Base-by-base conservation (phyloP, 495 filamentous ascomycete genomes). In the Thermothielavioides terrestris region DNA sequence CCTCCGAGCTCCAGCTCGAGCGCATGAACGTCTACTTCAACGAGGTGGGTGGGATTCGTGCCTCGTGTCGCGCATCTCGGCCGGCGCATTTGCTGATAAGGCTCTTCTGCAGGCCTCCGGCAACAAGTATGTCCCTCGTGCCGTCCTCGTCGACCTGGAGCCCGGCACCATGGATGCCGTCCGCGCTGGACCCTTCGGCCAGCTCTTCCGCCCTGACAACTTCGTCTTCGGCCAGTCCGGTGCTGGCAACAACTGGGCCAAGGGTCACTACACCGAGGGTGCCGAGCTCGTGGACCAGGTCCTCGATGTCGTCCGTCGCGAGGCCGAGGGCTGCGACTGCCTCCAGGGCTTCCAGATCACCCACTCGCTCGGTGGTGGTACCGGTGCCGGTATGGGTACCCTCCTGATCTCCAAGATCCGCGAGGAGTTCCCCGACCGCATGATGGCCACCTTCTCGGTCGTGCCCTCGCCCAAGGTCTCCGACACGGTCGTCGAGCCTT, bases 21-120 rank as follows among this genome's bases (percentile, higher is more conserved):
- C 91, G 92, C 66, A 95, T 99, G 91, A 99, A 90, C 76, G 92
- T 99, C 71, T 99, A 99, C 83, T 99, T 99, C 83, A 99, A 96
- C 77, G 88, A 97, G 86, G 91, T 95, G 70, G 48, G 76, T 57
- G n/a, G 34, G 12, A 15, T 18, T 14, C 9, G 10, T 6, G 6
- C 11, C 18, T 12, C 6, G 6, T 20, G 1, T 11, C 5, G 12
- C 22, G 6, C 7, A 9, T 14, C n/a, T 3, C 10, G 6, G 23
- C 15, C 4, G 18, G 17, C 20, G 1, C 7, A 30, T 20, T 25
- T 50, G 22, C 32, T 51, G 18, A 51, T 31, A 10, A 8, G 20
- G 6, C 10, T 3, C 12, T 21, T n/a, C 4, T 7, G 21, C 55
- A 97, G 91, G 94, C 88, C 53, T 85, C 84, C 59, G 83, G 83